Conservation (phyloP, 805 yeast genomes). For the Kregervanrija pseudodelftensis region DNA sequence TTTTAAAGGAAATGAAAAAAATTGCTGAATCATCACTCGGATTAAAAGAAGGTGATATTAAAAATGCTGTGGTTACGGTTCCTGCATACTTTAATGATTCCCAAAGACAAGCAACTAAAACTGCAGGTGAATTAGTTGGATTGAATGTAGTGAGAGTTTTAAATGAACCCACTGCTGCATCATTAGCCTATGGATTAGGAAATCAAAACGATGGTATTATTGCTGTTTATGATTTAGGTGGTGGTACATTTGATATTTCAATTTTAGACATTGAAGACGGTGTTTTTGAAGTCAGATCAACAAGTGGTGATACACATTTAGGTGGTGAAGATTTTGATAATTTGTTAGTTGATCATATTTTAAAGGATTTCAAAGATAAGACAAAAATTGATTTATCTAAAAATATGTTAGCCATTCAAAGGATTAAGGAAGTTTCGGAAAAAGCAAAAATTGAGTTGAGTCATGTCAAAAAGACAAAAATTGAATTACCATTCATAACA, state of each 20-base stretch:
- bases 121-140: slow-evolving; percentile 93
- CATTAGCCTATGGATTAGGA: slow-evolving; percentile 88
- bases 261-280: slow-evolving; percentile 94
- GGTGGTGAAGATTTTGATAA: slow-evolving; percentile 92
- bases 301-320: slow-evolving; percentile 89
- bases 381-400: slow-evolving; percentile 51
- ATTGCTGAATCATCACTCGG: slow-evolving; percentile 75
- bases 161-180: slow-evolving; percentile 88
- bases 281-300: slow-evolving; percentile 91
- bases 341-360: slow-evolving; percentile 70
- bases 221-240: slow-evolving; percentile 96
- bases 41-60: slow-evolving; percentile 52
- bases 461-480: slow-evolving; percentile 61
- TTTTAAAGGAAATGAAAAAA: slow-evolving; percentile 90
- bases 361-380: slow-evolving; percentile 71
- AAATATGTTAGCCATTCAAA: slow-evolving; percentile 75
- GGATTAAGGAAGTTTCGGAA: slow-evolving; percentile 84
- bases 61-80: slow-evolving; percentile 85
- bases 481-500: slow-evolving; percentile 79
- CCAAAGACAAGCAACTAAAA: slow-evolving; percentile 87
- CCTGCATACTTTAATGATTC: slow-evolving; percentile 88
- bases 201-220: slow-evolving; percentile 58
- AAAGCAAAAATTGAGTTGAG: slow-evolving; percentile 85
- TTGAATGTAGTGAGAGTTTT: slow-evolving; percentile 79
- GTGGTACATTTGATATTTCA: slow-evolving; percentile 96